Percentiles rank a stretch among this genome's conserved stretches.
These are phyloP conservation scores for Tillandsia fasciculata DNA, from an alignment of 176 grass and related monocot genomes.

Conservation along the genomic window DNA sequence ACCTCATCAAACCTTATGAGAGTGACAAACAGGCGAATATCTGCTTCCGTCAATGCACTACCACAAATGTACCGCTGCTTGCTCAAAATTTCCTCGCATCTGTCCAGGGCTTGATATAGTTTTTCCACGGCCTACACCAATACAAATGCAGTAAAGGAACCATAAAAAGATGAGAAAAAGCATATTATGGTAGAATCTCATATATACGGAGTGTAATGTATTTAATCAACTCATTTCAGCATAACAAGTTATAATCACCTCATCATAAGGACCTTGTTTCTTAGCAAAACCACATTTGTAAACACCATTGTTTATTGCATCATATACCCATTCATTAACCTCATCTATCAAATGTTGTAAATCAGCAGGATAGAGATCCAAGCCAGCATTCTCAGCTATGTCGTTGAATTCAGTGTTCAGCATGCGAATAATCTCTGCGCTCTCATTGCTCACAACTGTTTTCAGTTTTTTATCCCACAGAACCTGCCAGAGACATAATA, in stretches of 20 bases:
- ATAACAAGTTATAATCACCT: constrained; percentile 32
- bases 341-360: constrained; percentile 43
- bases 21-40: constrained; percentile 88
- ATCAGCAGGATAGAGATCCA: constrained; percentile 67
- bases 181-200: neutral
- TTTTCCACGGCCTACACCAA: constrained; percentile 47
- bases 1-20: constrained; percentile 99
- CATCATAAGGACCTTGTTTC: constrained; percentile 84
- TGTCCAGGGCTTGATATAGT: constrained; percentile 58
- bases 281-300: constrained; percentile 94
- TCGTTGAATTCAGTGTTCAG: constrained; percentile 76
- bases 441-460: constrained; percentile 95
- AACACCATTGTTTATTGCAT: constrained; percentile 78
- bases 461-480: constrained; percentile 89
- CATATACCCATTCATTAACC: constrained; percentile 54
- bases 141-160: constrained; percentile 4
- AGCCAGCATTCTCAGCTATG: constrained; percentile 43
- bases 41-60: constrained; percentile 59
- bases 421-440: constrained; percentile 92
- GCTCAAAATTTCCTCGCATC: constrained; percentile 72
- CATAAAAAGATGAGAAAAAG: constrained; percentile 4
- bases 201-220: neutral
- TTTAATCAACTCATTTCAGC: neutral
- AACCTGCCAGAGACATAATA: constrained; percentile 30
- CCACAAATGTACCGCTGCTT: constrained; percentile 83